Percentiles rank a stretch among this genome's conserved stretches.
Evolutionary conservation across 129 eudicot species (phyloP).

Genomic region (Artemisia tridentata): DNA sequence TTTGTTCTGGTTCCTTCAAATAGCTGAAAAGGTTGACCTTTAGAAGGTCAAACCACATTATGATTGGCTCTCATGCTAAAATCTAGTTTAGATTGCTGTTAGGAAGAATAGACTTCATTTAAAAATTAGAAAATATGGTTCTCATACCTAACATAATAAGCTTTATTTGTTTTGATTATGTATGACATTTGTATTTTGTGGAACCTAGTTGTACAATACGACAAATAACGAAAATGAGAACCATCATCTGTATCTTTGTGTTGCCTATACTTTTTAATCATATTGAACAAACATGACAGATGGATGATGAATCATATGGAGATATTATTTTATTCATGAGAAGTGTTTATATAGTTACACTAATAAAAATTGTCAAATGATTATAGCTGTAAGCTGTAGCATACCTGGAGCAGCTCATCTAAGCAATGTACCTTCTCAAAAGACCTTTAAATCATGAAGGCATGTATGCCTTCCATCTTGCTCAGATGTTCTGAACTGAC

Average conservation of each 20-base stretch:
- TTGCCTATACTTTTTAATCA: neutral
- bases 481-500: neutral
- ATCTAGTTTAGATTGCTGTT: neutral
- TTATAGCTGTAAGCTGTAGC: neutral
- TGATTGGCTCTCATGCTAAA: constrained; percentile 22
- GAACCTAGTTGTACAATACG: neutral
- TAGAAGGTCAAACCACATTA: neutral
- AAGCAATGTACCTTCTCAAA: neutral
- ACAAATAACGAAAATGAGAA: neutral
- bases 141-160: neutral
- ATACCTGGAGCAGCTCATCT: neutral
- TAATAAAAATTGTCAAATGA: neutral
- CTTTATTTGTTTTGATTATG: neutral
- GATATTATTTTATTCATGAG: neutral
- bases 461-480: too few relatives aligned
- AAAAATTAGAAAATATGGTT: neutral
- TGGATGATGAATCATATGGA: neutral
- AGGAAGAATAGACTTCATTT: constrained; percentile 18
- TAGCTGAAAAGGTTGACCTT: constrained; percentile 18
- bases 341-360: neutral
- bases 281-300: neutral
- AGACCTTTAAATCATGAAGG: neutral
- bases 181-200: neutral
- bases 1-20: constrained; percentile 23
- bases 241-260: neutral